Evolutionary conservation across 345 rosid species (phyloP).

Genomic region (Toxicodendron radicans): DNA sequence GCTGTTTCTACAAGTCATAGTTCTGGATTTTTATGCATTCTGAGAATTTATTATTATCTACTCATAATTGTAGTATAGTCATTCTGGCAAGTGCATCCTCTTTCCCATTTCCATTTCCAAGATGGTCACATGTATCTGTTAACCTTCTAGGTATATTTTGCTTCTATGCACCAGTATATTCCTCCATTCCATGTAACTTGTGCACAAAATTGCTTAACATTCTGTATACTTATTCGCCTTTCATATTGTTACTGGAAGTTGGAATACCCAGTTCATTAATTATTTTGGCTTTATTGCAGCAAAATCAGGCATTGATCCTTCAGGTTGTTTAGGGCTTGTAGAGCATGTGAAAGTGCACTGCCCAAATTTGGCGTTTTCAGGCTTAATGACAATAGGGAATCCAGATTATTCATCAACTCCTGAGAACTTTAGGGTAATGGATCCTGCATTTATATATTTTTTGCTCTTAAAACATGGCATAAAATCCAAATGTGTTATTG

Average conservation of each 20-base stretch:
- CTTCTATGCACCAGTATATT: neutral
- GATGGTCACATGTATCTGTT: neutral
- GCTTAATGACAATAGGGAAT: constrained; percentile 95
- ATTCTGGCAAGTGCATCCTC: neutral
- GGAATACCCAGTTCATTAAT: constrained; percentile 15
- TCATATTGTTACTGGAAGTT: neutral
- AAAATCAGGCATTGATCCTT: constrained; percentile 82
- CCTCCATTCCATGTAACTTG: neutral
- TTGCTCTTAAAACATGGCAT: neutral
- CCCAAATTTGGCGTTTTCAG: constrained; percentile 74
- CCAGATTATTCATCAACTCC: constrained; percentile 87
- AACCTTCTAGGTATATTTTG: neutral
- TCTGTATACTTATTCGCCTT: neutral
- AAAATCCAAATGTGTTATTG: neutral
- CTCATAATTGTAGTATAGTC: neutral
- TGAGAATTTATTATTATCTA: neutral
- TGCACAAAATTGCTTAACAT: neutral
- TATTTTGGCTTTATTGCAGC: constrained; percentile 49
- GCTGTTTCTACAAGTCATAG: neutral
- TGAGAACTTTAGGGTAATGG: constrained; percentile 75
- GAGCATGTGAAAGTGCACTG: constrained; percentile 64
- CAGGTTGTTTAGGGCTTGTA: constrained; percentile 66
- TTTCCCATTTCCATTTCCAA: neutral
- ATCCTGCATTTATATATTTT: neutral
- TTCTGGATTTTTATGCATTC: neutral